Evolutionary conservation across 352 stramenopile genomes (phyloP), one percentile per base, ranked within the genome.

Genomic region (Globisporangium lucens): DNA sequence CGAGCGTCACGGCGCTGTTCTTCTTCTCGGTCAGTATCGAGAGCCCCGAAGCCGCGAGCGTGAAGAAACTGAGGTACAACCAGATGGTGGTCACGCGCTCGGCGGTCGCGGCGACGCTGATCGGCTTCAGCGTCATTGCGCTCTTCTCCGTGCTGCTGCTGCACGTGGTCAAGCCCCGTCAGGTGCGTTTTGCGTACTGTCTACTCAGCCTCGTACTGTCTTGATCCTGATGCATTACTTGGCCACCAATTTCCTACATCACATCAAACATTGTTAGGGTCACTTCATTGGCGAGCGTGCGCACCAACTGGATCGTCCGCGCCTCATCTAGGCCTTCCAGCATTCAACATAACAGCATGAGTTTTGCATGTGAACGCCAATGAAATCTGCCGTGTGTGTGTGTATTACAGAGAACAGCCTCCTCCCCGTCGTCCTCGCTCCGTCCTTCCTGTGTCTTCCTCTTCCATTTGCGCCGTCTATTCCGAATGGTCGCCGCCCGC

Each of bases 11-110:
- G 0, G 47, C 65, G 24, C 63, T 84, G 27, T 84, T 84, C 67
- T 82, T 84, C 71, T 53, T 72, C 20, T 71, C 72, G 1, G 72
- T 80, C 56, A 75, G 66, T n/a, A 46, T 78, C 49, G 69, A 82
- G 20, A 69, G 55, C 27, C 29, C 58, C 8, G 20, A 57, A 12
- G 56, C 35, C 13, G 29, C 43, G 7, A n/a, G 38, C 4, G 27
- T 27, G 20, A 68, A 46, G 22, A 69, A 58, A 41, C 63, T 75
- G 61, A 67, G 65, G 52, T 83, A 84, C 70, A 84, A 84, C 51
- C 69, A 57, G 36, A 68, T 75, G 53, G 76, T 67, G 1, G 65
- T 84, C 57, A 70, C 76, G 33, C 76, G 74, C 9, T 75, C 74
- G 0, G 64, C 62, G 0, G 65, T 84, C n/a, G 76, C 66, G 5